phyloP scores from a whole-genome alignment of 257 asterid species.

The Asclepias syriaca region DNA sequence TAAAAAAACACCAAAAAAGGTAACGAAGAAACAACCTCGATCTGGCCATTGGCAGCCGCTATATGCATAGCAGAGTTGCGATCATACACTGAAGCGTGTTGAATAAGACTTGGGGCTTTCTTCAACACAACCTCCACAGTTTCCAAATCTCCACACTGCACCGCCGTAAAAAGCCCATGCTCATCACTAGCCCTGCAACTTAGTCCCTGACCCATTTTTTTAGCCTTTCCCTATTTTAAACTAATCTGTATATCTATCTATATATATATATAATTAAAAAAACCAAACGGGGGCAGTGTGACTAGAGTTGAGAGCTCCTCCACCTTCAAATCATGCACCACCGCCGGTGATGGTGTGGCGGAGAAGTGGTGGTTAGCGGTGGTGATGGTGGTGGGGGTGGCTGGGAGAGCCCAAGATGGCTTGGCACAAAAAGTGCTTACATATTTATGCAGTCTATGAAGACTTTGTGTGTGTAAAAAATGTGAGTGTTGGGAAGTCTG shows the following conservation, averaged over 20 bases:
- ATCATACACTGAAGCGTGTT: conserved; percentile 52
- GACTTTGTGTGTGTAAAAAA: neutral
- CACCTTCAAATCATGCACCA: conserved; percentile 38
- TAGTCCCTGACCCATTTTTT: conserved; percentile 83
- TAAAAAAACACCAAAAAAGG: neutral
- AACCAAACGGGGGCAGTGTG: conserved; percentile 13
- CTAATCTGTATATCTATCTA: neutral
- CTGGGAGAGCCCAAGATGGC: conserved; percentile 2
- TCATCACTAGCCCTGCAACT: conserved; percentile 74
- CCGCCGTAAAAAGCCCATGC: conserved; percentile 62
- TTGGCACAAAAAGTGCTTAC: conserved; percentile 20
- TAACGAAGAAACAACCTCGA: conserved; percentile 59
- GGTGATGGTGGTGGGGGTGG: conserved; percentile 21
- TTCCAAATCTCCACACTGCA: conserved; percentile 67
- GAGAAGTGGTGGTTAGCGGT: conserved; percentile 8
- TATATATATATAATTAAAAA: no score
- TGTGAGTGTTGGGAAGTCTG: conserved; percentile 23
- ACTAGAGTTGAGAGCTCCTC: conserved; percentile 18
- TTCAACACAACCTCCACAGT: conserved; percentile 41
- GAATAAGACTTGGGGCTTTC: conserved; percentile 45
- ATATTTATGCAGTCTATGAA: conserved; percentile 23
- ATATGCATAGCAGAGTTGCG: conserved; percentile 78
- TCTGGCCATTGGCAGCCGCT: conserved; percentile 97
- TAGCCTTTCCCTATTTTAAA: neutral
- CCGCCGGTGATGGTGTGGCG: conserved; percentile 34